Evolutionary conservation across 768 basidiomycete species (phyloP).

Genomic region (Podaxis sp.): DNA sequence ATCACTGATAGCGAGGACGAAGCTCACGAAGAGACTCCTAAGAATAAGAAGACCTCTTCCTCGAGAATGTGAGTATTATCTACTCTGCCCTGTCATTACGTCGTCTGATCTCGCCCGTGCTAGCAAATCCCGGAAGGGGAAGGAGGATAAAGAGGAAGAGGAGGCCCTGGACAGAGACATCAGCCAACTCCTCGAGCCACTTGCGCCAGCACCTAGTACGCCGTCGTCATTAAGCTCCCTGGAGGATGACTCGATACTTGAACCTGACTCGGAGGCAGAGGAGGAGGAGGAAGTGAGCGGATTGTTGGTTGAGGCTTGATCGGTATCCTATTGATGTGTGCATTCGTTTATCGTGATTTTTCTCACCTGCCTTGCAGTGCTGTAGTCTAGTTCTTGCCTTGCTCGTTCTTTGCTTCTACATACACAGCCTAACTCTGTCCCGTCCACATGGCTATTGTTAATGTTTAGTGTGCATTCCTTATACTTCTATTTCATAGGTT

Average conservation of each 20-base stretch:
- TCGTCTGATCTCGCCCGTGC: not conserved
- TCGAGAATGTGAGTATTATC: not conserved
- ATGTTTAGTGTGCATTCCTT: no score
- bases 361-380: not conserved
- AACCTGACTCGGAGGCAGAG: conserved; percentile 34
- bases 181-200: conserved; percentile 36
- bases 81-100: not conserved
- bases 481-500: no score
- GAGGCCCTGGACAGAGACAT: conserved; percentile 34
- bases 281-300: conserved; percentile 57
- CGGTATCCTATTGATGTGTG: not conserved
- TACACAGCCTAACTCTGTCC: no score
- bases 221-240: conserved; percentile 22
- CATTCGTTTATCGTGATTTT: not conserved
- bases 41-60: not conserved
- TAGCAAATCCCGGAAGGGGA: conserved; percentile 4
- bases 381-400: not conserved
- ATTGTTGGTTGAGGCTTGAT: conserved; percentile 37
- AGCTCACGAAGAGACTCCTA: not conserved
- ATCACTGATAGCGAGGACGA: conserved; percentile 39
- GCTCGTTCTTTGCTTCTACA: not conserved
- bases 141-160: conserved; percentile 23
- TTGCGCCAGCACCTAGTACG: conserved; percentile 9
- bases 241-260: conserved; percentile 49
- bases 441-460: no score